These are phyloP conservation scores for Pseudotsuga menziesii DNA, from an alignment of 75 land plant species.

Conservation along the genomic window DNA sequence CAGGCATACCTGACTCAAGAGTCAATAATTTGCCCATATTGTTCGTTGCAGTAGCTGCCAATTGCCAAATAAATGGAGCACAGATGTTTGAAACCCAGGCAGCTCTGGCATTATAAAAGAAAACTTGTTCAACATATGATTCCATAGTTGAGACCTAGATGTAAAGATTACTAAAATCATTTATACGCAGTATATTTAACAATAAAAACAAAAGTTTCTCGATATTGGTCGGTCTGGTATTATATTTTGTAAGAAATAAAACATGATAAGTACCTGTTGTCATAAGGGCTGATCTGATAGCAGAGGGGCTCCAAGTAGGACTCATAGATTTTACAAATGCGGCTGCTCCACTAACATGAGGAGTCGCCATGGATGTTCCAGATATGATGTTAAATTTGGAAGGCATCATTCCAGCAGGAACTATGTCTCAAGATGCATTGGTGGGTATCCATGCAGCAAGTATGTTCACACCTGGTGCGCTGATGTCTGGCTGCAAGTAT, in stretches of 20 bases:
- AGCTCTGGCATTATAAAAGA: neutral
- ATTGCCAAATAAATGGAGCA: neutral
- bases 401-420: conserved; percentile 10
- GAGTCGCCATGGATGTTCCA: conserved; percentile 83
- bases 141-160: neutral
- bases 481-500: conserved; percentile 60
- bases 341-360: conserved; percentile 65
- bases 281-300: conserved; percentile 71
- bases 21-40: conserved; percentile 33
- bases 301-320: conserved; percentile 63
- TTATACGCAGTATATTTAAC: neutral
- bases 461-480: conserved; percentile 58
- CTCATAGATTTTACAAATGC: conserved; percentile 52
- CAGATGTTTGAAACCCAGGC: neutral
- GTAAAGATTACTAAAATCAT: neutral
- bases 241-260: neutral
- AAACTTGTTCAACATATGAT: neutral
- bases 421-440: neutral
- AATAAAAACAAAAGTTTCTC: neutral
- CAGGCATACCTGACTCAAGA: conserved; percentile 23
- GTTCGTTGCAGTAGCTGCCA: conserved; percentile 55
- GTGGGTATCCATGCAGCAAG: conserved; percentile 34
- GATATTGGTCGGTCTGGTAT: neutral
- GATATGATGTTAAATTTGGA: conserved; percentile 52
- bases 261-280: conserved; percentile 48